phyloP scores from a whole-genome alignment of 1,139 yeast species.

The Eremothecium gossypii region DNA sequence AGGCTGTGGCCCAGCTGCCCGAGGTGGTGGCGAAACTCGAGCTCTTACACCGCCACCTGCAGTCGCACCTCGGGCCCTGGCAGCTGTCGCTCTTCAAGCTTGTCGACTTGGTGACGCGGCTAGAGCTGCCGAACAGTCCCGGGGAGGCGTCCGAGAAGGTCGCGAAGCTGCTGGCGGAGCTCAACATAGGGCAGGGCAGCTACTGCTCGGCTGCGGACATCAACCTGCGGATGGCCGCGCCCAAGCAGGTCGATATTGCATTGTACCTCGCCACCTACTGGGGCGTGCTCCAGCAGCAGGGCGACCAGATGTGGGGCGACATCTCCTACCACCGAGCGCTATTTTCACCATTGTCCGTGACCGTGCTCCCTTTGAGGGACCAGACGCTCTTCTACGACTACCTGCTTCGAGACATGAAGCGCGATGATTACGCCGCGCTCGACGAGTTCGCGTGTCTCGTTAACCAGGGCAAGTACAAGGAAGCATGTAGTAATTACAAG shows the following conservation, averaged over 20 bases:
- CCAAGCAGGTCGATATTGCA: constrained; percentile 12
- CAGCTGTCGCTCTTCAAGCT: constrained; percentile 44
- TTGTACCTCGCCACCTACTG: constrained; percentile 22
- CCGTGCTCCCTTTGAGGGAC: constrained; percentile 21
- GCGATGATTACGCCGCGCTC: constrained; percentile 12
- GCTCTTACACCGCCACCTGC: constrained; percentile 45
- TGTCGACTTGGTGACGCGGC: constrained; percentile 30
- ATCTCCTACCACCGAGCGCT: constrained; percentile 20
- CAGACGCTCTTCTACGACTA: constrained; percentile 17
- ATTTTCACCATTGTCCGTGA: constrained; percentile 24
- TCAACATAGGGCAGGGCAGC: constrained; percentile 15
- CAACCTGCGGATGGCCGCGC: not conserved
- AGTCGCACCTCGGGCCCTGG: constrained; percentile 39
- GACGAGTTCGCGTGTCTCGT: constrained; percentile 14
- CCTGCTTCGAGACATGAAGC: constrained; percentile 10
- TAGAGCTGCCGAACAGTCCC: constrained; percentile 18
- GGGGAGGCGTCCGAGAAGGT: constrained; percentile 30
- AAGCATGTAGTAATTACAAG: constrained; percentile 10
- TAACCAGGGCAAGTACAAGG: constrained; percentile 10
- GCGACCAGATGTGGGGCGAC: constrained; percentile 24
- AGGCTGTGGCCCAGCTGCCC: constrained; percentile 33
- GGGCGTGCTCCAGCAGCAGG: constrained; percentile 24
- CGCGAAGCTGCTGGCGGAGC: constrained; percentile 19
- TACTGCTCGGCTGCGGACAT: constrained; percentile 7
- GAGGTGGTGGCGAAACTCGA: constrained; percentile 38